Evolutionary conservation across 1,284 basidiomycete genomes (phyloP).

Genomic region (Ganoderma leucocontextum): DNA sequence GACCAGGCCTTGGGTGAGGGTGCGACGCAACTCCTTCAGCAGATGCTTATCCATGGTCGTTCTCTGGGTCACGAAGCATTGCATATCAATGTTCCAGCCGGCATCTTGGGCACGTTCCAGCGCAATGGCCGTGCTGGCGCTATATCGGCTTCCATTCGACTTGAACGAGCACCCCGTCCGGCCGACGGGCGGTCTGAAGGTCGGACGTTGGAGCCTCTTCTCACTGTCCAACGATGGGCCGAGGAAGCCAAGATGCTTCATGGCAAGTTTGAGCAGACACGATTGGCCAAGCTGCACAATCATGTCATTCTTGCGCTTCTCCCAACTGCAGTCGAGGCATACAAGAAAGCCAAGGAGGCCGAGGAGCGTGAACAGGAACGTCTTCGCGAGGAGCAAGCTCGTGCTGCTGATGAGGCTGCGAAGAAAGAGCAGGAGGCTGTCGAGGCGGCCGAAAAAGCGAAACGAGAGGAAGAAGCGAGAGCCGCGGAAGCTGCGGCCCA

Average conservation of each 20-base stretch:
- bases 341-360: constrained; percentile 56
- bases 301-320: constrained; percentile 85
- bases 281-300: constrained; percentile 74
- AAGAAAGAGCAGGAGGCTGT: constrained; percentile 37
- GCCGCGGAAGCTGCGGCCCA: constrained; percentile 28
- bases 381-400: constrained; percentile 50
- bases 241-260: constrained; percentile 90
- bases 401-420: constrained; percentile 44
- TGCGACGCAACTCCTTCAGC: constrained; percentile 86
- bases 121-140: constrained; percentile 55
- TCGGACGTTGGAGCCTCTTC: constrained; percentile 77
- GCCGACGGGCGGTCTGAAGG: constrained; percentile 57
- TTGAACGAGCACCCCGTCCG: constrained; percentile 64
- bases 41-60: constrained; percentile 69
- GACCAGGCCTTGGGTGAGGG: constrained; percentile 86
- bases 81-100: constrained; percentile 74
- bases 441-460: constrained; percentile 41
- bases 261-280: constrained; percentile 73
- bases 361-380: constrained; percentile 53
- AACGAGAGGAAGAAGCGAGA: constrained; percentile 36
- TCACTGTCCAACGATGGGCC: constrained; percentile 90
- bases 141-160: constrained; percentile 63
- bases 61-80: constrained; percentile 67
- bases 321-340: constrained; percentile 77
- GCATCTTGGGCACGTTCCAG: constrained; percentile 62